A percentile compares a stretch with the other conserved stretches of the same genome.
phyloP scores from a whole-genome alignment of 768 basidiomycete genomes.

The Dacryopinax primogenitus region DNA sequence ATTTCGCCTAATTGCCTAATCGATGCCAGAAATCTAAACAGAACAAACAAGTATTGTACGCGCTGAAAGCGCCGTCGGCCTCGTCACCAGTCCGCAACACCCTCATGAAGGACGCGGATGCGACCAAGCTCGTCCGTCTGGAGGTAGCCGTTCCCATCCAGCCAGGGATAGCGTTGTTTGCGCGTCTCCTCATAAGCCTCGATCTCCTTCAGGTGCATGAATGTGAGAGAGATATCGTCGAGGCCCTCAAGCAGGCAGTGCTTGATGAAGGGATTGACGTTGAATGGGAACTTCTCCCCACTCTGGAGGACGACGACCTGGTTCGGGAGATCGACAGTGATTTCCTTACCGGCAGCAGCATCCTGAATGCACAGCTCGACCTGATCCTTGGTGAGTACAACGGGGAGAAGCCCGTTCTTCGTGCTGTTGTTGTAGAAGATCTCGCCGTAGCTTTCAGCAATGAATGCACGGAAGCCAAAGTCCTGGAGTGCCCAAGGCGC shows the following conservation, averaged over 20 bases:
- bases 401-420: conserved; percentile 87
- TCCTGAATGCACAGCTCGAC: conserved; percentile 63
- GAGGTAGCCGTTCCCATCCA: conserved; percentile 84
- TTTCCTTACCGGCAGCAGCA: conserved; percentile 56
- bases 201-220: conserved; percentile 66
- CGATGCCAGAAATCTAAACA: not conserved
- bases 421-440: conserved; percentile 82
- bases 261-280: conserved; percentile 76
- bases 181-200: conserved; percentile 64
- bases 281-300: conserved; percentile 61
- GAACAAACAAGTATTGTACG: too few relatives aligned
- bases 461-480: conserved; percentile 78
- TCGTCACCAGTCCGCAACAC: not conserved
- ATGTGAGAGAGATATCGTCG: conserved; percentile 90
- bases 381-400: conserved; percentile 51
- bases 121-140: conserved; percentile 35
- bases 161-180: conserved; percentile 79
- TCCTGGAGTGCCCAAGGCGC: conserved; percentile 82
- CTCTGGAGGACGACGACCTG: conserved; percentile 55
- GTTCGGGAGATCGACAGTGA: conserved; percentile 75
- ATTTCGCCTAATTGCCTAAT: not conserved
- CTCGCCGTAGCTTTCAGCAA: conserved; percentile 80
- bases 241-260: conserved; percentile 91
- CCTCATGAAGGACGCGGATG: not conserved
- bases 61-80: too few relatives aligned